Evolutionary conservation across 768 basidiomycete genomes (phyloP).

Genomic region (Pholiota conissans): DNA sequence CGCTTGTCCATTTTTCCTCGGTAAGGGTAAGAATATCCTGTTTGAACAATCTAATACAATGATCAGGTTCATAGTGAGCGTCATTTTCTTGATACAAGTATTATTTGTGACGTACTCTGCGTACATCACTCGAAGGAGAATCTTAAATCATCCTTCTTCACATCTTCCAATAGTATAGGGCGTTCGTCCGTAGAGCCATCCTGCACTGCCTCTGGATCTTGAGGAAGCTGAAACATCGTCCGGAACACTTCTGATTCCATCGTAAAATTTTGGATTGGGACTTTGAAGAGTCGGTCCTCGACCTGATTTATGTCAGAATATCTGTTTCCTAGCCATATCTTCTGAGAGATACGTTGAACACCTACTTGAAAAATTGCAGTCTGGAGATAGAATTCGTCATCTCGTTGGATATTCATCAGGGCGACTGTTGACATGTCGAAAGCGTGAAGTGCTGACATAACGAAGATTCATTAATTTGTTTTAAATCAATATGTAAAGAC

Average conservation of each 20-base stretch:
- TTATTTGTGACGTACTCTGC: constrained; percentile 6
- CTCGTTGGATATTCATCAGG: background rate
- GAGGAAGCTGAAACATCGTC: background rate
- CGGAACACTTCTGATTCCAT: constrained; percentile 22
- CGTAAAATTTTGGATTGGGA: constrained; percentile 35
- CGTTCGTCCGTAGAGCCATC: constrained; percentile 8
- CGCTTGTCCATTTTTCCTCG: constrained; percentile 28
- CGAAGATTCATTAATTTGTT: background rate
- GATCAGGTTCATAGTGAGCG: too few relatives aligned
- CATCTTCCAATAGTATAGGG: constrained; percentile 7
- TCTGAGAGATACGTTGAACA: background rate
- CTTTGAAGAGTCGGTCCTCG: constrained; percentile 37
- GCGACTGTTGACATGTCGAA: background rate
- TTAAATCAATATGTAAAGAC: background rate
- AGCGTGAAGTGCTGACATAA: background rate
- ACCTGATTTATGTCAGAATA: constrained; percentile 23
- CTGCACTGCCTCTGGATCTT: background rate
- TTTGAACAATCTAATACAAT: background rate
- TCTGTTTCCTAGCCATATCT: background rate
- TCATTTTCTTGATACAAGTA: background rate
- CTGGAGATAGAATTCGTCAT: constrained; percentile 17
- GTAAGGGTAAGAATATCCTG: constrained; percentile 8
- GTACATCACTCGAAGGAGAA: constrained; percentile 11
- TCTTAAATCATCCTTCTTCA: constrained; percentile 14
- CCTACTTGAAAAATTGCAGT: constrained; percentile 11